Percentiles rank a stretch among this genome's conserved stretches.
phyloP scores from a whole-genome alignment of 495 filamentous ascomycete genomes.

The Tuber melanosporum region DNA sequence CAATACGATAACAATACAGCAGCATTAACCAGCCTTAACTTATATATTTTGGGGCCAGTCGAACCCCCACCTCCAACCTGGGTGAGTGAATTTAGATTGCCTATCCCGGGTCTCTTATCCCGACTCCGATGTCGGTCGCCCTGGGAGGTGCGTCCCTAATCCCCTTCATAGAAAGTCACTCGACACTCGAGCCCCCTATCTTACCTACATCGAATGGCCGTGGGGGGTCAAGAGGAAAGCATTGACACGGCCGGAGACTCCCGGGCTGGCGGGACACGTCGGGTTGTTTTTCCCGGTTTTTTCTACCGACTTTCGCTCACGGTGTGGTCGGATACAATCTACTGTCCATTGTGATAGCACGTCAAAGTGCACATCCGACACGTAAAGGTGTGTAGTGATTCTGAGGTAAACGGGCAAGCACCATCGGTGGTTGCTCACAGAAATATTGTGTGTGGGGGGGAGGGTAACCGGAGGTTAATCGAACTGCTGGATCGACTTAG shows the following conservation, averaged over 20 bases:
- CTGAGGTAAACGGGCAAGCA: background rate
- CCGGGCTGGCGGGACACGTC: background rate
- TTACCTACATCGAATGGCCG: background rate
- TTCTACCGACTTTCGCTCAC: background rate
- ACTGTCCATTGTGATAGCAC: background rate
- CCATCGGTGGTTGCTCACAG: background rate
- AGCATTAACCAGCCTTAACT: background rate
- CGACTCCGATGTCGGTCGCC: background rate
- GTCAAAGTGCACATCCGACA: background rate
- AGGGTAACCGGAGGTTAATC: background rate
- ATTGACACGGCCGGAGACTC: background rate
- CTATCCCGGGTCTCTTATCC: background rate
- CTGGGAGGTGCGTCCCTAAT: background rate
- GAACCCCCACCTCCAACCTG: background rate
- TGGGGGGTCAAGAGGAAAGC: background rate
- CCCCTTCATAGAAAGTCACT: background rate
- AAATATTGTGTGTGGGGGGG: background rate
- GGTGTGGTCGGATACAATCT: background rate
- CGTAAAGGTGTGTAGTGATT: background rate
- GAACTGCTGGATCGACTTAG: background rate
- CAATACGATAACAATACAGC: background rate
- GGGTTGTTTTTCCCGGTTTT: background rate
- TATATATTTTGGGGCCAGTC: background rate
- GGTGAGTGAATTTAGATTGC: background rate
- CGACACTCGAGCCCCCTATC: background rate